Base-by-base conservation (phyloP, 2,329 filamentous ascomycete genomes). In the Moelleriella libera region DNA sequence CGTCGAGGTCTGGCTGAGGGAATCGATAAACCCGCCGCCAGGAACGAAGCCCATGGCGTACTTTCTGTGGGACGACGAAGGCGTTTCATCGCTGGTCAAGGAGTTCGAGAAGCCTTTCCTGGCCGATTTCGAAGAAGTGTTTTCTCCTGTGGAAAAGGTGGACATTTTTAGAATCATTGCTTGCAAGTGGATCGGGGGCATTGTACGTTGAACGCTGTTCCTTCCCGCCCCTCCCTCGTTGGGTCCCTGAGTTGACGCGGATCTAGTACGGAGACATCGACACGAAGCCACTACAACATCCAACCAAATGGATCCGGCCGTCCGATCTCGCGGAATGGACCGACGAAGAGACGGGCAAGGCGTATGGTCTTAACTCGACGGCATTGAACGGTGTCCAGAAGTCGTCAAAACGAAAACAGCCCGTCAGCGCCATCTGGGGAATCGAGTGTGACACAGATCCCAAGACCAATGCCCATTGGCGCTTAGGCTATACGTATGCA, bases 401-500 rank as follows among this genome's bases (percentile, higher is more conserved):
- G 34, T 21, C 29, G 10, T 28, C 46, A 29, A 21, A 5, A 4
- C 29, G 5, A 7, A 21, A n/a, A 11, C 46, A 37, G 30, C 47
- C 46, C 14, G 43, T 48, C 14, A 41, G 14, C 32, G 47, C 47
- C 5, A 45, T 48, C 5, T 48, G 47, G 47, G 47, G 47, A 7
- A 48, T 48, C n/a, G 43, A 48, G 41, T 47, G 32, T 9, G 44
- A 32, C 37, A 47, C 46, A 6, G 53, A 55, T 45, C 53, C 54
- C 2, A 34, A 50, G 31, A 47, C 53, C 21, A 50, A 54, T 39
- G 28, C 48, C 5, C 51, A 55, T 42, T 56, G 54, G 54, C 53
- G 54, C 5, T 54, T 55, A 47, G 54, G 54, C 32, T 56, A 56
- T 43, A 49, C 53, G 7, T 56, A 52, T 45, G 52, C 54, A 9